Base-by-base conservation (phyloP, 257 asterid species). In the Rhazya stricta region DNA sequence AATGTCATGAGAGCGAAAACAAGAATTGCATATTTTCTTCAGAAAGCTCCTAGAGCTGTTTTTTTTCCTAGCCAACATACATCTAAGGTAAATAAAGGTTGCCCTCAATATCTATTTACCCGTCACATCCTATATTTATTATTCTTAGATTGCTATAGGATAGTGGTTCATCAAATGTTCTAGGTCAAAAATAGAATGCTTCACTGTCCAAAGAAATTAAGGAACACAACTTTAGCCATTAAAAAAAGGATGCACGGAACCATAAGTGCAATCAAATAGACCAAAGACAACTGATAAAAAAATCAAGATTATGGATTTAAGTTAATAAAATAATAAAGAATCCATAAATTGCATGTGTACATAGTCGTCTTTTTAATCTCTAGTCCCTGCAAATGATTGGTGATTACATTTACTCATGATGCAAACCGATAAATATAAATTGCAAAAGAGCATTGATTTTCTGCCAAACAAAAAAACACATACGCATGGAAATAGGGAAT, bases 401-500 rank as follows among this genome's bases (percentile, higher is more conserved):
- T 51, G 69, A 80, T 43, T 42, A 53, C 56, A 53, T 70, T 76
- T n/a, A 23, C 56, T 51, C 12, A 4, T 32, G 43, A 21, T 51
- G 76, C 77, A 61, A n/a, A 29, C n/a, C 0, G 15, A 6, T 27
- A 76, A 62, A 60, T 2, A 32, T 16, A 58, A 32, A 42, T 13
- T 75, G 63, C 56, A 43, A 65, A n/a, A 46, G 72, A 79, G 41
- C 21, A 43, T 2, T 36, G 27, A 32, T 21, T 41, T 37, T 72
- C 27, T n/a, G 58, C n/a, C n/a, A n/a, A n/a, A n/a, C n/a, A n/a
- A n/a, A n/a, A n/a, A n/a, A n/a, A 25, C n/a, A 82, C 96, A 60
- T 80, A 94, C 99, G n/a, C n/a, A n/a, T n/a, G n/a, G n/a, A n/a
- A n/a, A n/a, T n/a, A n/a, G n/a, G n/a, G n/a, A n/a, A n/a, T n/a